Percentiles rank a stretch among this genome's conserved stretches.
Evolutionary conservation across 192 early-diverging fungal species (phyloP).

Genomic region (Entomortierella chlamydospora): DNA sequence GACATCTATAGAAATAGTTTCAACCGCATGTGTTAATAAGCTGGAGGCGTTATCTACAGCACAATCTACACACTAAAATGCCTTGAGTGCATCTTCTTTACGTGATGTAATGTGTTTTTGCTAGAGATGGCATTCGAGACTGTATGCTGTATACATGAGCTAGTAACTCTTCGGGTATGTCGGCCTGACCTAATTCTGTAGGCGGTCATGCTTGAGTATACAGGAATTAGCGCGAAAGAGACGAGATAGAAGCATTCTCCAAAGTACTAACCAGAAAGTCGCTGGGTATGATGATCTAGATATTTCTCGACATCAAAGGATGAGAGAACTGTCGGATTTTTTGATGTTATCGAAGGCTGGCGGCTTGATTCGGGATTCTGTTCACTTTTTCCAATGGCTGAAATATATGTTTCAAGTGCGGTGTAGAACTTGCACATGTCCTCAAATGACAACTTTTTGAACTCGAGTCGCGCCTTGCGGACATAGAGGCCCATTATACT

Average conservation of each 20-base stretch:
- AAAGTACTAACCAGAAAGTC: slow-evolving; percentile 20
- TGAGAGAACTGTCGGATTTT: slow-evolving; percentile 5
- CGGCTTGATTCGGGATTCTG: background rate
- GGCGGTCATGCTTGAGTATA: too few species aligned
- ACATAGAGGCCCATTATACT: slow-evolving; percentile 57
- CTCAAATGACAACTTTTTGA: slow-evolving; percentile 36
- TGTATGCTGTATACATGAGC: slow-evolving; percentile 48
- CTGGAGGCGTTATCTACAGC: background rate
- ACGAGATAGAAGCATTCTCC: background rate
- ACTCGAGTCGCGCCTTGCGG: slow-evolving; percentile 52
- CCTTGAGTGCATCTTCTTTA: slow-evolving; percentile 7
- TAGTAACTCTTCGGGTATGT: slow-evolving; percentile 39
- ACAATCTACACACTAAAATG: background rate
- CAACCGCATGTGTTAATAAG: background rate
- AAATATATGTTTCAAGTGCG: slow-evolving; percentile 40
- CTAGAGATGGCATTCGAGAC: slow-evolving; percentile 47
- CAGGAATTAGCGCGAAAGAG: background rate
- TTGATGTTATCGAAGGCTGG: background rate
- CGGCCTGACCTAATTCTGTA: slow-evolving; percentile 21
- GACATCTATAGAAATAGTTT: slow-evolving; percentile 34
- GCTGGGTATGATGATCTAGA: slow-evolving; percentile 28
- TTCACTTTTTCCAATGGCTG: slow-evolving; percentile 10
- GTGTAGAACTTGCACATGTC: slow-evolving; percentile 28
- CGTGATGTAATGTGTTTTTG: slow-evolving; percentile 55
- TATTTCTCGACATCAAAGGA: slow-evolving; percentile 40